A percentile compares a stretch with the other conserved stretches of the same genome.
phyloP scores from a whole-genome alignment of 495 filamentous ascomycete species.

The Clohesyomyces aquaticus region DNA sequence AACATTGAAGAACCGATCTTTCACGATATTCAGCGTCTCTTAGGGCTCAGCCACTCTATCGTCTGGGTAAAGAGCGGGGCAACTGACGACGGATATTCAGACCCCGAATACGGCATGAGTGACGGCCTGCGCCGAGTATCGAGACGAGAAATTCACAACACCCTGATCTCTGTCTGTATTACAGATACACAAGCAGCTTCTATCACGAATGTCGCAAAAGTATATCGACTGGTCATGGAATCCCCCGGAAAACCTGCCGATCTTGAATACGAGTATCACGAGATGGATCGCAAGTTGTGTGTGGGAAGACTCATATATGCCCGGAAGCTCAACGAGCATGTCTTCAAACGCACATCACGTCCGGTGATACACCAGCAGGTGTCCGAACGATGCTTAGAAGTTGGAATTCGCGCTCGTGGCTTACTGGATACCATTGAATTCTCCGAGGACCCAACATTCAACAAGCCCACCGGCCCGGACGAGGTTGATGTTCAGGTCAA shows the following conservation, averaged over 20 bases:
- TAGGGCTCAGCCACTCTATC: no score
- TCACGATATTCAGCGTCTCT: no score
- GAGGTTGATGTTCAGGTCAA: conserved; percentile 8
- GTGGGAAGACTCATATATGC: neutral
- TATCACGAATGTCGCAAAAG: no score
- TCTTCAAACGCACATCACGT: neutral
- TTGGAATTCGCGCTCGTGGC: neutral
- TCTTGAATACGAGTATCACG: neutral
- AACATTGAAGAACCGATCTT: no score
- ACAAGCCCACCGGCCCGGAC: neutral
- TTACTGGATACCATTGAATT: neutral
- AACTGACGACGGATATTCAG: no score
- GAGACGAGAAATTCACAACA: no score
- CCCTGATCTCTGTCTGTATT: no score
- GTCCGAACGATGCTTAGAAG: neutral
- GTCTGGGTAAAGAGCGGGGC: no score
- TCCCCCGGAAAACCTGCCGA: neutral
- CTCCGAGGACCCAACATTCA: neutral
- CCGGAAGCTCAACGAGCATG: neutral
- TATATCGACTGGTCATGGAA: no score
- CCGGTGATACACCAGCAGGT: neutral
- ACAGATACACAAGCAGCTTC: no score
- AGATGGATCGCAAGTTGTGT: neutral
- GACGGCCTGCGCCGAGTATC: no score
- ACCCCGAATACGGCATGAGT: no score